These are phyloP conservation scores for Aspergillus incahuasiensis DNA, from an alignment of 495 filamentous ascomycete genomes.

Conservation along the genomic window DNA sequence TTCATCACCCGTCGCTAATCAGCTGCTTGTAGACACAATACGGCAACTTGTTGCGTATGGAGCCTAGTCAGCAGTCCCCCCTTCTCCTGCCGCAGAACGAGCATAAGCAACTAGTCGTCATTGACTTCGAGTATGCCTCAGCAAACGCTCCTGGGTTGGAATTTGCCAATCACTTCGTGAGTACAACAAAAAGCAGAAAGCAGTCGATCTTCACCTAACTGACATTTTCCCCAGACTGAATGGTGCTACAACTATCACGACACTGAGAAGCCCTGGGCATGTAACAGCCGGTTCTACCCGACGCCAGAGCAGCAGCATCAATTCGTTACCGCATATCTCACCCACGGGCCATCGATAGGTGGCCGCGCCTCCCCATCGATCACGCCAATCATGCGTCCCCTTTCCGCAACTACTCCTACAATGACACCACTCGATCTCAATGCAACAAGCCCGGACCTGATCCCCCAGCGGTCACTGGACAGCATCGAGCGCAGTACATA, in stretches of 20 bases:
- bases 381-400: constrained; percentile 37
- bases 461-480: constrained; percentile 29
- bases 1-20: constrained; percentile 13
- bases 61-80: constrained; percentile 78
- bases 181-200: no score
- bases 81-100: constrained; percentile 82
- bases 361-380: constrained; percentile 52
- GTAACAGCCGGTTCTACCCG: constrained; percentile 67
- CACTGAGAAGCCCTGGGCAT: constrained; percentile 54
- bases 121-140: constrained; percentile 97
- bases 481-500: constrained; percentile 47
- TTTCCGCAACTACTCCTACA: constrained; percentile 25
- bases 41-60: constrained; percentile 90
- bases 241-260: constrained; percentile 99
- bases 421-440: constrained; percentile 35
- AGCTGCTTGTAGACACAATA: constrained; percentile 74
- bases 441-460: constrained; percentile 21
- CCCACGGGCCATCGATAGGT: constrained; percentile 61
- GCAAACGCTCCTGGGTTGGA: constrained; percentile 85
- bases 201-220: no score
- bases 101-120: constrained; percentile 93
- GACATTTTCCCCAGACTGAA: constrained; percentile 51
- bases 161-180: constrained; percentile 95
- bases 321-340: constrained; percentile 83
- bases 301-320: constrained; percentile 73